phyloP scores from a whole-genome alignment of 2,329 filamentous ascomycete genomes.

The Aspergillus quadricinctus region DNA sequence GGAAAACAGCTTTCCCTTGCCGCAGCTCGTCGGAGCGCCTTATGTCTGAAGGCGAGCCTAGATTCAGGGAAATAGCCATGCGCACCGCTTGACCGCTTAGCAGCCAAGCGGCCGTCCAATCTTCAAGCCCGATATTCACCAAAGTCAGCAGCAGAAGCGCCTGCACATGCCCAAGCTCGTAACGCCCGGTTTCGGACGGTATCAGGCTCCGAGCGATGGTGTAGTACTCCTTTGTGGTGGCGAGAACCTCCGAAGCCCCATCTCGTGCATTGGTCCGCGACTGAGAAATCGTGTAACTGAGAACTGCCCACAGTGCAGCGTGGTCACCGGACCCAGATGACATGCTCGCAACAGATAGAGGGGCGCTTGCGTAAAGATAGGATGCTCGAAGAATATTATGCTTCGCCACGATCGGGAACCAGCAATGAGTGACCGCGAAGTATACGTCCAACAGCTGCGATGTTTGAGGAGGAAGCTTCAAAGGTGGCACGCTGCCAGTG shows the following conservation, averaged over 20 bases:
- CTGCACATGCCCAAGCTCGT: conserved; percentile 42
- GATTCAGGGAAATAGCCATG: conserved; percentile 39
- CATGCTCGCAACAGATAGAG: conserved; percentile 26
- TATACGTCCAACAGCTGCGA: conserved; percentile 54
- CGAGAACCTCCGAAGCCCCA: conserved; percentile 13
- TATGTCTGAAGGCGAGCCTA: conserved; percentile 24
- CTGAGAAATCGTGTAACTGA: conserved; percentile 40
- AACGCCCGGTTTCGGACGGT: conserved; percentile 36
- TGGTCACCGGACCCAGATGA: conserved; percentile 38
- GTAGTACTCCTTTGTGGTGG: conserved; percentile 33
- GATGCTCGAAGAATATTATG: conserved; percentile 53
- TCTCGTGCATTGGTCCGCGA: conserved; percentile 16
- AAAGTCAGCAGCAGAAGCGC: conserved; percentile 45
- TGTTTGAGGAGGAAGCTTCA: conserved; percentile 46
- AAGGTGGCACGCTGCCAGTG: conserved; percentile 7
- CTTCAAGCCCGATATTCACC: conserved; percentile 46
- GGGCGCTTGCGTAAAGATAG: conserved; percentile 50
- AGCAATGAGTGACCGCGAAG: conserved; percentile 55
- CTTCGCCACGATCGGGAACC: conserved; percentile 58
- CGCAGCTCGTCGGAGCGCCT: conserved; percentile 28
- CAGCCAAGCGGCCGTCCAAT: conserved; percentile 51
- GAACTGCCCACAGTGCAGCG: conserved; percentile 42
- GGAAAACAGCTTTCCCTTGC: conserved; percentile 42
- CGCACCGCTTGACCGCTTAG: conserved; percentile 50
- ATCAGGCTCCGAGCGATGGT: conserved; percentile 33